Conservation (phyloP, 768 basidiomycete species). For the Suillus bovinus region DNA sequence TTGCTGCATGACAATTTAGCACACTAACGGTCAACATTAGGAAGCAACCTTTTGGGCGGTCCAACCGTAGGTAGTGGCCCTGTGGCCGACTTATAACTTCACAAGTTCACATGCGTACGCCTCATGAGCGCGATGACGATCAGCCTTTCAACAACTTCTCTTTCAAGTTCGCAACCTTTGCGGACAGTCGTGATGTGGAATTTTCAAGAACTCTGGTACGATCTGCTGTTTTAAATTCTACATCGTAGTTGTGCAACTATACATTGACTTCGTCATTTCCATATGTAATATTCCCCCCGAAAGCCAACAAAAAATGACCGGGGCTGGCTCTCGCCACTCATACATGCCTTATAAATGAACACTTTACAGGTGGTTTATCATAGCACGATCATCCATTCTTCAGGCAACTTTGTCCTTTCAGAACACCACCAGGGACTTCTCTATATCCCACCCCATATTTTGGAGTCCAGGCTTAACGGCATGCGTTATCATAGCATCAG, state of each 20-base stretch:
- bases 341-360: neutral
- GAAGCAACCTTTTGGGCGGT: neutral
- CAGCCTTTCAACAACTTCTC: neutral
- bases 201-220: neutral
- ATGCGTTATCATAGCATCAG: conserved; percentile 39
- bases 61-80: too few relatives aligned
- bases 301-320: neutral
- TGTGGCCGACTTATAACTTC: too few relatives aligned
- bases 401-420: conserved; percentile 15
- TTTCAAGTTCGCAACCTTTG: neutral
- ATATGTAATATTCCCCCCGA: neutral
- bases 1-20: neutral
- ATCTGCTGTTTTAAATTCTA: neutral
- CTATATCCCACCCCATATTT: conserved; percentile 38
- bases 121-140: neutral
- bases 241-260: neutral
- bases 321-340: neutral
- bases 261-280: neutral
- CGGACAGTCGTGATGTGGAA: neutral
- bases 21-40: neutral
- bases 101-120: too few relatives aligned
- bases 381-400: neutral
- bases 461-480: conserved; percentile 34
- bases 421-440: conserved; percentile 35
- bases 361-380: neutral